phyloP scores from a whole-genome alignment of 2,329 filamentous ascomycete species.

The Fusarium albosuccineum region DNA sequence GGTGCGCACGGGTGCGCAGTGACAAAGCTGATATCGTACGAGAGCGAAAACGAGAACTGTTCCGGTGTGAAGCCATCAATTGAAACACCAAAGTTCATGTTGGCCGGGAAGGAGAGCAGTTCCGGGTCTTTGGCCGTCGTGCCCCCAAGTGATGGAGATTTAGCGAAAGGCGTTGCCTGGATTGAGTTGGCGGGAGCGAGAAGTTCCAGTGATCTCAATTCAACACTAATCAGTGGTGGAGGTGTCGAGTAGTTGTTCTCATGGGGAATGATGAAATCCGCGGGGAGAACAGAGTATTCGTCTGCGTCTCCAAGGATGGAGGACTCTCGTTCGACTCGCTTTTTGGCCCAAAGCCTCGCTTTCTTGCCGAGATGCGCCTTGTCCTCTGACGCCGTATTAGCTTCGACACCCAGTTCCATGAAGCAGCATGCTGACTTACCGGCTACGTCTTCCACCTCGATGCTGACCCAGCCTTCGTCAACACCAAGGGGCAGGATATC shows the following conservation, averaged over 20 bases:
- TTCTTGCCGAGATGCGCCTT: conserved; percentile 64
- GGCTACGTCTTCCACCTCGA: conserved; percentile 66
- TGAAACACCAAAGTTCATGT: conserved; percentile 52
- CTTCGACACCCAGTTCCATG: background rate
- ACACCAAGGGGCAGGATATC: conserved; percentile 66
- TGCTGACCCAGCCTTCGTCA: conserved; percentile 70
- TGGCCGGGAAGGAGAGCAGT: conserved; percentile 52
- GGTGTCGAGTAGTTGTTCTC: conserved; percentile 66
- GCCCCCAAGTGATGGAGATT: conserved; percentile 32
- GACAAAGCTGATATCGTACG: conserved; percentile 73
- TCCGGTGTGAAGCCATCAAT: conserved; percentile 57
- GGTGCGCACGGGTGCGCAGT: conserved; percentile 75
- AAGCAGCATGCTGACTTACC: conserved; percentile 54
- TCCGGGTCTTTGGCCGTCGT: conserved; percentile 47
- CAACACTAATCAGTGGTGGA: conserved; percentile 62
- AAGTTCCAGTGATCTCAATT: conserved; percentile 65
- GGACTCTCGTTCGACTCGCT: conserved; percentile 70
- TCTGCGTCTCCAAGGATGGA: conserved; percentile 71
- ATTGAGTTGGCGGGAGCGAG: conserved; percentile 59
- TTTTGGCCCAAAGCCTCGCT: conserved; percentile 73
- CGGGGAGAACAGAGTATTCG: conserved; percentile 66
- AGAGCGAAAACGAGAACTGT: conserved; percentile 60
- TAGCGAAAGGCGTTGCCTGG: conserved; percentile 59
- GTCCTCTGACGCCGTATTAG: conserved; percentile 57
- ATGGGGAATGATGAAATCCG: conserved; percentile 72